Percentiles rank a stretch among this genome's conserved stretches.
Conservation (phyloP, 805 yeast species). For the Yarrowia yakushimensis region DNA sequence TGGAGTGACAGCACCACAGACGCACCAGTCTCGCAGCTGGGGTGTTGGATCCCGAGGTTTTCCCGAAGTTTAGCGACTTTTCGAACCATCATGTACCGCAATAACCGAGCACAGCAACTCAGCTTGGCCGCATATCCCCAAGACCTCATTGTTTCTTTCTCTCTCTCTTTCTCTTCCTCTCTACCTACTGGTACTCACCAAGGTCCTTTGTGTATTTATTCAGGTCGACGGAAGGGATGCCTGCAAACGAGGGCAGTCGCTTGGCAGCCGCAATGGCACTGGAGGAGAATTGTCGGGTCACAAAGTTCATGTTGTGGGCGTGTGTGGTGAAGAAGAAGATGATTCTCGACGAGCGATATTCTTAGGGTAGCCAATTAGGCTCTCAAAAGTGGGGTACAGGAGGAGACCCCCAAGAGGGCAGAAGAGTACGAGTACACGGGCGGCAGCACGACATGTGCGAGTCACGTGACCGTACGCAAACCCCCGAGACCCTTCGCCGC, state of each 20-base stretch:
- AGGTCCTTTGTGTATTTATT: constrained; percentile 34
- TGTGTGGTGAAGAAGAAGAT: background rate
- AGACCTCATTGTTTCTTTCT: background rate
- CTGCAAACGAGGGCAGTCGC: constrained; percentile 38
- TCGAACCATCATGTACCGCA: no score
- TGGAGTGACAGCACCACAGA: background rate
- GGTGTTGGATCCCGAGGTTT: no score
- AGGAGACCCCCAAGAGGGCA: no score
- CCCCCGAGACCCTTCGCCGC: no score
- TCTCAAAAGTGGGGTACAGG: background rate
- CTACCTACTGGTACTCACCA: constrained; percentile 22
- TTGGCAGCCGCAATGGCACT: constrained; percentile 14
- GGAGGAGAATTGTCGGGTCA: constrained; percentile 2
- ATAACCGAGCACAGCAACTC: no score
- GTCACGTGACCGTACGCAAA: no score
- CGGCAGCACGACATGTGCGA: no score
- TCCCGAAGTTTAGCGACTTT: background rate
- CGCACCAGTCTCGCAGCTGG: no score
- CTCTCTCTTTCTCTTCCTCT: background rate
- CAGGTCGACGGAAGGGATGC: constrained; percentile 36
- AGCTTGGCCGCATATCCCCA: background rate
- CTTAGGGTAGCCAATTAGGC: background rate
- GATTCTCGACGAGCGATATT: background rate
- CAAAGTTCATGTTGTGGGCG: background rate
- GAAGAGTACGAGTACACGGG: no score